These are phyloP conservation scores for Tremella yokohamensis DNA, from an alignment of 768 basidiomycete genomes.

Conservation along the genomic window DNA sequence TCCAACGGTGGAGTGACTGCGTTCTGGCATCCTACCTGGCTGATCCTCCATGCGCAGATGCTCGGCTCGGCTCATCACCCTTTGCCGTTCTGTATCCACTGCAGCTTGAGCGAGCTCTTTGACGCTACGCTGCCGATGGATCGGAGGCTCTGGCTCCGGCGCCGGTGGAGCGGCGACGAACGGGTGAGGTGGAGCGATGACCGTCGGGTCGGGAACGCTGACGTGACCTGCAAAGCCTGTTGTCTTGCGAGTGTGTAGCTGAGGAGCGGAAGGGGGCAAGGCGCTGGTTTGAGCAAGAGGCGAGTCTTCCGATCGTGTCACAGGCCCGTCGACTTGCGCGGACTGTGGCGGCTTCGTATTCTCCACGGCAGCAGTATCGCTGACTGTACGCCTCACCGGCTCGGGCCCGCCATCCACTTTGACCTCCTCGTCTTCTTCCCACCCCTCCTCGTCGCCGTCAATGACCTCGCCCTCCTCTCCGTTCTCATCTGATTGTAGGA, in stretches of 20 bases:
- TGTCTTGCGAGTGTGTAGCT: slow-evolving; percentile 19
- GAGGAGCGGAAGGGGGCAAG: slow-evolving; percentile 2
- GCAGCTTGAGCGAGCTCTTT: slow-evolving; percentile 14
- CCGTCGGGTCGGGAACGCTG: slow-evolving; percentile 28
- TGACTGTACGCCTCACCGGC: slow-evolving; percentile 30
- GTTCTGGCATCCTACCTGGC: neutral
- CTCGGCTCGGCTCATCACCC: slow-evolving; percentile 11
- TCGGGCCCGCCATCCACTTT: slow-evolving; percentile 7
- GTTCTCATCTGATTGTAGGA: slow-evolving; percentile 16
- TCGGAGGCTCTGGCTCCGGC: slow-evolving; percentile 6
- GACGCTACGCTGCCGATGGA: slow-evolving; percentile 22
- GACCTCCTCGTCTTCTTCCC: slow-evolving; percentile 31
- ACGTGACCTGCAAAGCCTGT: slow-evolving; percentile 37
- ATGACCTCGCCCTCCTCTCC: slow-evolving; percentile 13
- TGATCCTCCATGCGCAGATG: neutral
- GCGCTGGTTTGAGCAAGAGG: slow-evolving; percentile 1
- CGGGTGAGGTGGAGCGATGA: slow-evolving; percentile 23
- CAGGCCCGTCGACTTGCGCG: slow-evolving; percentile 2
- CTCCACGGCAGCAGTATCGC: slow-evolving; percentile 30
- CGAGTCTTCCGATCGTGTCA: slow-evolving; percentile 1
- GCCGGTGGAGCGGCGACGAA: slow-evolving; percentile 11
- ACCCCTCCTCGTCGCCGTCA: slow-evolving; percentile 34
- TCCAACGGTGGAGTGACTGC: neutral
- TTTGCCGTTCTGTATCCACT: slow-evolving; percentile 9
- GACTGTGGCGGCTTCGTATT: neutral